Conservation (phyloP, 257 asterid species). For the Datura wrightii region DNA sequence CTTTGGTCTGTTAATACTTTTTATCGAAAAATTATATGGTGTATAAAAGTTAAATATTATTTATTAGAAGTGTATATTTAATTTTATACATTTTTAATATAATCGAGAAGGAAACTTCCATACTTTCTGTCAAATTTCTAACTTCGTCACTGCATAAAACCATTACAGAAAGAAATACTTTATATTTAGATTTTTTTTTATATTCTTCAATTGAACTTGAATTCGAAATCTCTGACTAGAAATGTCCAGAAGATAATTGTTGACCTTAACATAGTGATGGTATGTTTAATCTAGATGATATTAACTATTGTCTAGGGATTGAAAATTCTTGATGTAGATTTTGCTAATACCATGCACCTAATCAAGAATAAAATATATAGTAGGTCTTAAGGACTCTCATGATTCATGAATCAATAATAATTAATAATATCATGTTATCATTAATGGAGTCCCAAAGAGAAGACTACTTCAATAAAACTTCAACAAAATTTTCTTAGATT, state of each 20-base stretch:
- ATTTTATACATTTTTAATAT: too few relatives aligned
- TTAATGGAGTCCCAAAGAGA: constrained; percentile 2
- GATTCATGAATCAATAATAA: neutral
- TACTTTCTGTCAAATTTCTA: too few relatives aligned
- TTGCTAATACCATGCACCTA: neutral
- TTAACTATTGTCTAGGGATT: neutral
- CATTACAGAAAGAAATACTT: neutral
- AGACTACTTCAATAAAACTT: neutral
- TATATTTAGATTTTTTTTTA: rapidly evolving
- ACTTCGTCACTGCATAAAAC: neutral
- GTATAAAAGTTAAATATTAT: too few relatives aligned
- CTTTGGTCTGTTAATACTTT: neutral
- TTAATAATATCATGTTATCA: constrained; percentile 6
- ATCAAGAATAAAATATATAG: neutral
- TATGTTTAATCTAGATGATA: neutral
- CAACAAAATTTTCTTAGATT: constrained; percentile 22
- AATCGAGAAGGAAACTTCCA: too few relatives aligned
- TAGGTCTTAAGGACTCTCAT: neutral
- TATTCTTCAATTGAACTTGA: neutral
- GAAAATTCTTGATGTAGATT: neutral
- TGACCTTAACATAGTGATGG: neutral
- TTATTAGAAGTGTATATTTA: too few relatives aligned
- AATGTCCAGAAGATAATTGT: neutral
- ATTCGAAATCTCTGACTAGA: neutral
- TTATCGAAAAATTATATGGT: too few relatives aligned